Evolutionary conservation across 1,284 basidiomycete genomes (phyloP), one percentile per base, ranked within the genome.

Genomic region (Sanghuangporus weigelae): DNA sequence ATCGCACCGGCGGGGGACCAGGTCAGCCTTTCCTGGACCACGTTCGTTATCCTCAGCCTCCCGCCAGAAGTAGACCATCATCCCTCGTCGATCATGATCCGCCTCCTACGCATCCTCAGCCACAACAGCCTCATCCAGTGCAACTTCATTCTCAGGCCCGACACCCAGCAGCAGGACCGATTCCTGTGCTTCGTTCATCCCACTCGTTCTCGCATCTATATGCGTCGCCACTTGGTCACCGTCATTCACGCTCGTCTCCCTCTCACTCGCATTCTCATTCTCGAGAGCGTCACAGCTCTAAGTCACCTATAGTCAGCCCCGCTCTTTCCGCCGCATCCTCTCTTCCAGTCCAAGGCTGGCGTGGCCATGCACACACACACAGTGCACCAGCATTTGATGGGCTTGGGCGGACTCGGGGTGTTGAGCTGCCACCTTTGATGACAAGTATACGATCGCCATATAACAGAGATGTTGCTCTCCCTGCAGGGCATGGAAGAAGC

Each of bases 301-400:
- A 35, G 14, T 54, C 51, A 14, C 50, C 48, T 38, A 38, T 50
- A 12, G 16, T 59, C 26, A 50, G 44, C 12, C 59, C 59, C 26
- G 49, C 48, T 19, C 48, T 60, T 19, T 51, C 50, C 8, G 35
- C 46, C 23, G 38, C 59, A 2, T 50, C 48, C 7, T 60, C 59
- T 10, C 49, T 60, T 10, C 56, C 56, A 12, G 44, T 48, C 1
- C 59, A 48, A 19, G 50, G 59, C n/a, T 54, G 49, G 61, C 54
- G 54, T 12, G 58, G 63, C 23, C 63, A 64, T 42, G 63, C 57
- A 14, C 63, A 64, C 36, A 64, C 63, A 12, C 63, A 60, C 21
- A 64, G 63, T 36, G 63, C 63, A 26, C 63, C 63, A 2, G 57
- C 58, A 16, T 51, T 64, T 21, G 42, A 58, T 12, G 59, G 63